These are phyloP conservation scores for Ophiostoma pallidulum DNA, from an alignment of 2,329 filamentous ascomycete genomes.

Conservation along the genomic window DNA sequence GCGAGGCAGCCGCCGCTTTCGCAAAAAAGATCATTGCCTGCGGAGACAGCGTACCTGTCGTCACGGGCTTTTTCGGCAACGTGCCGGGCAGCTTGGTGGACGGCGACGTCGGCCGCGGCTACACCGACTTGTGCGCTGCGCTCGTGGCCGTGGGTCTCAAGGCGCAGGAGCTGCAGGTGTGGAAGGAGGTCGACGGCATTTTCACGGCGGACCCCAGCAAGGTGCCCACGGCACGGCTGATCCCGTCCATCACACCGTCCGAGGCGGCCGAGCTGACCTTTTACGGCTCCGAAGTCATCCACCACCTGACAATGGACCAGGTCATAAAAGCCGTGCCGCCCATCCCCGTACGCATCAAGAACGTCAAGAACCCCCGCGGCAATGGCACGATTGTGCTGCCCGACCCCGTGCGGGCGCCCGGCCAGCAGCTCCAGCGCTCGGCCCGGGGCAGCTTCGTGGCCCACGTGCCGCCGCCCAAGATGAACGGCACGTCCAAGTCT, in stretches of 20 bases:
- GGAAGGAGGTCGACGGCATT: constrained; percentile 84
- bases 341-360: constrained; percentile 84
- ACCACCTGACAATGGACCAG: constrained; percentile 98
- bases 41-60: constrained; percentile 53
- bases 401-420: constrained; percentile 47
- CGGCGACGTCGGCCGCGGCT: constrained; percentile 82
- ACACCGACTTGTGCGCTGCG: constrained; percentile 92
- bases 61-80: constrained; percentile 91
- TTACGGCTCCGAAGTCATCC: constrained; percentile 92
- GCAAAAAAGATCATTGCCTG: constrained; percentile 56
- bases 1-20: constrained; percentile 50
- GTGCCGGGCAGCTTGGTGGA: constrained; percentile 78
- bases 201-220: constrained; percentile 64
- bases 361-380: constrained; percentile 76
- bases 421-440: constrained; percentile 46
- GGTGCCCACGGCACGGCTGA: constrained; percentile 84
- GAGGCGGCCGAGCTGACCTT: constrained; percentile 95
- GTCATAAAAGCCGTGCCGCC: constrained; percentile 69
- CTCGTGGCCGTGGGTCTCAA: constrained; percentile 81
- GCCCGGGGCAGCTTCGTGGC: constrained; percentile 10
- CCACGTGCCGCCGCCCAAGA: background rate
- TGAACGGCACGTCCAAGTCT: background rate
- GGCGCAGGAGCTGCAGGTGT: constrained; percentile 86
- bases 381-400: constrained; percentile 77
- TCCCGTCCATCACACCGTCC: constrained; percentile 79